These are phyloP conservation scores for Carallia brachiata DNA, from an alignment of 345 rosid species.

Conservation along the genomic window DNA sequence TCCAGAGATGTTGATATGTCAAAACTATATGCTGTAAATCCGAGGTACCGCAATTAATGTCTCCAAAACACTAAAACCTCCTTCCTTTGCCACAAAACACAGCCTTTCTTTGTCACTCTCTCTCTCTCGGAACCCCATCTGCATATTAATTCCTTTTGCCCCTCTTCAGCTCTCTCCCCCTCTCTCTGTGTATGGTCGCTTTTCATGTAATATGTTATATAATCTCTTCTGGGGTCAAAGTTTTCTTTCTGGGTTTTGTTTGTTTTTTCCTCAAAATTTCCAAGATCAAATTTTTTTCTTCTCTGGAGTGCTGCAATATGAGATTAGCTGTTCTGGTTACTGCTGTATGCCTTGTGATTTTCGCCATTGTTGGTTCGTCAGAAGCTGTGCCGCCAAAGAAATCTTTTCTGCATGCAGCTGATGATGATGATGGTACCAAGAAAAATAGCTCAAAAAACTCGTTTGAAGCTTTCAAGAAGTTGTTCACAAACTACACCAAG, in stretches of 20 bases:
- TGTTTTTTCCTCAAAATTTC: background rate
- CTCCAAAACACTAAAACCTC: background rate
- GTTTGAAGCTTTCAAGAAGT: conserved; percentile 1
- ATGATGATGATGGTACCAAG: background rate
- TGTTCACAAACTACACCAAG: conserved; percentile 12
- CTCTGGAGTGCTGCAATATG: conserved; percentile 12
- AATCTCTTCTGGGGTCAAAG: background rate
- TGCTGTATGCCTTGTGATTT: conserved; percentile 13
- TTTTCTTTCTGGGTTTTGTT: conserved; percentile 1
- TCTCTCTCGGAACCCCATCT: background rate
- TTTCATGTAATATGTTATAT: conserved; percentile 2
- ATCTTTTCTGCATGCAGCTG: background rate
- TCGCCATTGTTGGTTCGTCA: conserved; percentile 3
- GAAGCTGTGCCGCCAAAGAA: conserved; percentile 18
- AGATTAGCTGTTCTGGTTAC: conserved; percentile 20
- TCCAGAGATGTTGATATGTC: conserved; percentile 25
- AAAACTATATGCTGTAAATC: conserved; percentile 15
- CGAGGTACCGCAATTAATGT: conserved; percentile 24
- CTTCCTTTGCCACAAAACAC: background rate
- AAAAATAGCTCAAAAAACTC: conserved; percentile 9
- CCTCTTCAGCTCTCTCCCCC: background rate
- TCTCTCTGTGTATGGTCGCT: conserved; percentile 4
- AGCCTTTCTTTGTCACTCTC: background rate
- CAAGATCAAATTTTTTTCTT: background rate
- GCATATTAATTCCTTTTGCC: conserved; percentile 29